Percentiles rank a stretch among this genome's conserved stretches.
phyloP scores from a whole-genome alignment of 2,329 filamentous ascomycete genomes.

The Stachybotrys chartarum region DNA sequence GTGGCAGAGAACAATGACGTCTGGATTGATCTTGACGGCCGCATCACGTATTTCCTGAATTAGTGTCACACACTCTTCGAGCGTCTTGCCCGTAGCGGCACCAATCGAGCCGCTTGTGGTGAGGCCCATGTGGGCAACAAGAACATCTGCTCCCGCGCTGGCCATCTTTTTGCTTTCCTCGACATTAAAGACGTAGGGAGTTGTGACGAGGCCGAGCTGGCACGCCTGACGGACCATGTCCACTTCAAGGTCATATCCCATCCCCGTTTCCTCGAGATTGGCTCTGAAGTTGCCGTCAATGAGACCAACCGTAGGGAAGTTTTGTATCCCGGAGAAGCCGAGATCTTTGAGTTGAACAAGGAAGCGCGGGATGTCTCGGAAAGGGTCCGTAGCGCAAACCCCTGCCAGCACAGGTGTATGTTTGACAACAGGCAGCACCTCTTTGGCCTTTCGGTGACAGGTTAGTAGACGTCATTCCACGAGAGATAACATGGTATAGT shows the following conservation, averaged over 20 bases:
- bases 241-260: constrained; percentile 61
- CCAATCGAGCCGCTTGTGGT: constrained; percentile 60
- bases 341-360: constrained; percentile 51
- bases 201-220: constrained; percentile 55
- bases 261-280: constrained; percentile 65
- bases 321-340: constrained; percentile 64
- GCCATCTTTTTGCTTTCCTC: constrained; percentile 58
- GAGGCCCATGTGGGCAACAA: constrained; percentile 63
- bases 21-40: constrained; percentile 44
- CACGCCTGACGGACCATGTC: constrained; percentile 57
- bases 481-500: neutral
- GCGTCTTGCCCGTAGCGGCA: constrained; percentile 49
- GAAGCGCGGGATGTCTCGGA: constrained; percentile 54
- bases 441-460: constrained; percentile 38
- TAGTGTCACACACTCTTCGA: constrained; percentile 56
- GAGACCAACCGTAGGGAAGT: constrained; percentile 66
- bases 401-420: constrained; percentile 62
- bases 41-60: constrained; percentile 60
- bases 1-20: constrained; percentile 63
- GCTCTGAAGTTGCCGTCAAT: constrained; percentile 61
- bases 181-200: constrained; percentile 61
- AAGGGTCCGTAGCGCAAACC: constrained; percentile 65
- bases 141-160: constrained; percentile 55
- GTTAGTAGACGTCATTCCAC: neutral
- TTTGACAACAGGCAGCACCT: constrained; percentile 59